Conservation (phyloP, 306 rosid species). For the barrel medic (Medicago truncatula) region MtrunA17r5.0-ANR NC_053043.1:21348001-21348500, state of each 20-base stretch:
- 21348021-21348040: conserved; percentile 11
- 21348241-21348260: neutral
- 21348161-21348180: conserved; percentile 14
- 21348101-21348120: conserved; percentile 7
- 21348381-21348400: conserved; percentile 97
- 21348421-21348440: conserved; percentile 99
- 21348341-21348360: conserved; percentile 97
- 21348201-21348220: conserved; percentile 18
- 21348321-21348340: conserved; percentile 88
- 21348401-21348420: conserved; percentile 99
- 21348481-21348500: conserved; percentile 87
- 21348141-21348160: conserved; percentile 27
- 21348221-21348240: conserved; percentile 27
- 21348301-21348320: conserved; percentile 45
- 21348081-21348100: conserved; percentile 21
- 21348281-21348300: conserved; percentile 24
- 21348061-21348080: conserved; percentile 32
- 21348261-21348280: conserved; percentile 23
- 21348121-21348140: conserved; percentile 18
- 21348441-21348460: conserved; percentile 99
- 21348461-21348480: conserved; percentile 90
- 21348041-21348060: conserved; percentile 13
- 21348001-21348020: conserved; percentile 28
- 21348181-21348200: conserved; percentile 30
- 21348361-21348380: conserved; percentile 85